Conservation (phyloP, 441 rosid species). For the Isatis lusitanica region DNA sequence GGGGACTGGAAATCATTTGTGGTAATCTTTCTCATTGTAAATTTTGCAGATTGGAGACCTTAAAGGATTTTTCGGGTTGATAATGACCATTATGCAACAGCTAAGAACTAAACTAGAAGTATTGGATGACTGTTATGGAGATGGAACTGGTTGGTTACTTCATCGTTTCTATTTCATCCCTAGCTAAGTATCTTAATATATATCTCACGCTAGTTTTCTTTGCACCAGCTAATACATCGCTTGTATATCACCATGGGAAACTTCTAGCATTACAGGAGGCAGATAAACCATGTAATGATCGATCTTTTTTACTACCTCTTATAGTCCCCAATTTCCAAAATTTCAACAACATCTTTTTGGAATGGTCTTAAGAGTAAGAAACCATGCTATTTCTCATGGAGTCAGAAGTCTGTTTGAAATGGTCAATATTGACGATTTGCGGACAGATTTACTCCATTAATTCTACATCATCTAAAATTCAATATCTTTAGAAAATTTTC, state of each 20-base stretch:
- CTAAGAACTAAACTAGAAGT: conserved; percentile 71
- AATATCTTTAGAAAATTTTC: too few species aligned
- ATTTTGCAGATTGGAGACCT: conserved; percentile 76
- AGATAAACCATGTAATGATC: conserved; percentile 76
- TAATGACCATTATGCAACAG: conserved; percentile 68
- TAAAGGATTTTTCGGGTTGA: conserved; percentile 77
- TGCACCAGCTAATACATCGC: conserved; percentile 82
- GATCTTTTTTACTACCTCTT: not conserved
- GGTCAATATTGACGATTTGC: too few species aligned
- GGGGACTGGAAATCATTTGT: too few species aligned
- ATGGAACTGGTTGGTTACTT: conserved; percentile 64
- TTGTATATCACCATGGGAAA: conserved; percentile 83
- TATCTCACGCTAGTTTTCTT: conserved; percentile 1
- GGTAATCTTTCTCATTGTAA: not conserved
- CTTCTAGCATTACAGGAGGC: conserved; percentile 79
- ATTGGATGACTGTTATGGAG: conserved; percentile 72
- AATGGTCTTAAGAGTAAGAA: too few species aligned
- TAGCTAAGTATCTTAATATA: not conserved
- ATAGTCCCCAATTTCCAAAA: too few species aligned
- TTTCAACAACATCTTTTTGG: too few species aligned
- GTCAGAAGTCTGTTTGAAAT: too few species aligned
- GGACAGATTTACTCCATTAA: too few species aligned
- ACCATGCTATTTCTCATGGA: too few species aligned
- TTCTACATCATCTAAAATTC: too few species aligned
- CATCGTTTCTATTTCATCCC: conserved; percentile 7